Evolutionary conservation across 371 early-diverging fungal genomes (phyloP), one percentile per base, ranked within the genome.

Genomic region (Mortierella sp.): DNA sequence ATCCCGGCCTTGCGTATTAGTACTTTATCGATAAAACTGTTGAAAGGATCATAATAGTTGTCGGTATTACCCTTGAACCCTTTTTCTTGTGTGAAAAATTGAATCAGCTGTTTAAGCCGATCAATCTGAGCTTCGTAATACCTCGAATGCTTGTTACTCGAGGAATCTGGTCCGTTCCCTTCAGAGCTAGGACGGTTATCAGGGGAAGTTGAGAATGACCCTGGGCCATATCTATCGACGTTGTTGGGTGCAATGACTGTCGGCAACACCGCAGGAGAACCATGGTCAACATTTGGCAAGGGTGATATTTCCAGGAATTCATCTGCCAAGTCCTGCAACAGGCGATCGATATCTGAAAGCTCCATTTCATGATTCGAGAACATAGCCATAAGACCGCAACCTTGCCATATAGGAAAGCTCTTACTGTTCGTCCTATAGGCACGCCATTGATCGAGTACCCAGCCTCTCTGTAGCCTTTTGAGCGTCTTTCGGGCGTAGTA

Each of bases 361-460:
- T 75, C 73, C 53, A 81, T 68, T 15, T 63, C 70, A 21, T 75
- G 67, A 45, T 81, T 59, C 9, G 82, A 75, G 43, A 72, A 81
- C 82, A 81, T 81, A 67, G 82, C 62, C 62, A 81, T 75, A 15
- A 81, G 66, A 5, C 63, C 73, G 38, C 76, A 81, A 15, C 82
- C 82, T 52, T 81, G 82, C 82, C 82, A 81, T 32, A 81, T 66
- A 2, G 82, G 82, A n/a, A 81, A 76, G 15, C 40, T 65, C 47
- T 65, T 70, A n/a, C 64, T 50, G n/a, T 65, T 65, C 15, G 28
- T 28, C 6, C 82, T 66, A 47, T 75, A 81, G 4, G 69, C 70
- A 5, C 82, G 65, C 82, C 82, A 81, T 63, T 81, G 82, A 19
- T 81, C 76, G 52, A 81, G 58, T 16, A 81, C 76, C 82, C 82